A percentile compares a stretch with the other conserved stretches of the same genome.
These are phyloP conservation scores for Penicillium vulpinum DNA, from an alignment of 2,329 filamentous ascomycete species.

Conservation along the genomic window DNA sequence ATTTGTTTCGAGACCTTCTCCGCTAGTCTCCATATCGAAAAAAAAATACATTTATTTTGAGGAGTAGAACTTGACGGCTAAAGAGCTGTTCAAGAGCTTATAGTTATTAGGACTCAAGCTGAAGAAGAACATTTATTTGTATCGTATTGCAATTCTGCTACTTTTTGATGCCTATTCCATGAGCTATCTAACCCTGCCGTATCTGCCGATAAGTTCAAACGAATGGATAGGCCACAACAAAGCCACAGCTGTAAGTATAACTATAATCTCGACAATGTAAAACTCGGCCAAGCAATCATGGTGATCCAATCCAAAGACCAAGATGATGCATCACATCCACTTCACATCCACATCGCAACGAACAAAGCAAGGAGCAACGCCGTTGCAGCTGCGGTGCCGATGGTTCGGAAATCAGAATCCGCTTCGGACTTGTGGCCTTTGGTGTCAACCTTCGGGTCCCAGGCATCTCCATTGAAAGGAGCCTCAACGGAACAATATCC, in stretches of 20 bases:
- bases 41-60: not conserved
- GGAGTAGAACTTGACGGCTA: not conserved
- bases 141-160: not conserved
- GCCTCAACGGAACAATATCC: constrained; percentile 30
- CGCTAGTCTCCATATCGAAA: not conserved
- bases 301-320: not conserved
- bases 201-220: not conserved
- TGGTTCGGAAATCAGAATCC: constrained; percentile 15
- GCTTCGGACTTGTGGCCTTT: constrained; percentile 19
- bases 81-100: not conserved
- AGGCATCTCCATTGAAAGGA: constrained; percentile 22
- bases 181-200: not conserved
- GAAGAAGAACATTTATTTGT: not conserved
- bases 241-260: constrained; percentile 10
- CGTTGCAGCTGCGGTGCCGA: constrained; percentile 22
- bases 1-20: not conserved
- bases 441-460: constrained; percentile 14
- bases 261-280: constrained; percentile 5
- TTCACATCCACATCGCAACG: constrained; percentile 24
- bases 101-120: not conserved
- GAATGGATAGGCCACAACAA: constrained; percentile 6
- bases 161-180: not conserved
- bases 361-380: constrained; percentile 24
- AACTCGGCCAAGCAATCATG: constrained; percentile 2
- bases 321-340: constrained; percentile 16